Evolutionary conservation across 495 filamentous ascomycete species (phyloP).

Genomic region (Cudoniella acicularis): DNA sequence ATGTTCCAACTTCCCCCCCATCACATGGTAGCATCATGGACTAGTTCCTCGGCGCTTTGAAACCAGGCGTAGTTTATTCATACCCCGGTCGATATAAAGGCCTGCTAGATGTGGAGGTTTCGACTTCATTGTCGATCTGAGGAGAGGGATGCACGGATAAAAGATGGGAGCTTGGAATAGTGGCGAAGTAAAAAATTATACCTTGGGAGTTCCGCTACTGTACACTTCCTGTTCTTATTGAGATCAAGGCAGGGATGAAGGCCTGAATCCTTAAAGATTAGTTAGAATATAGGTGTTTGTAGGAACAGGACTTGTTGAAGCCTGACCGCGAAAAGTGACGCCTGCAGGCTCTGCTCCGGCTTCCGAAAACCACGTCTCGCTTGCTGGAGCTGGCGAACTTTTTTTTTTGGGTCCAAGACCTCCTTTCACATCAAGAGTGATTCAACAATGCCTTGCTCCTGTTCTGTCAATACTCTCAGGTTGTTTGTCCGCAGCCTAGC

Average conservation of each 20-base stretch:
- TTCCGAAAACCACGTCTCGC: too few species aligned
- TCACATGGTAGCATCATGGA: slow-evolving; percentile 20
- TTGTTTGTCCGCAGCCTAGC: slow-evolving; percentile 47
- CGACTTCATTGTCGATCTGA: background rate
- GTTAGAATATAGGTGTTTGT: too few species aligned
- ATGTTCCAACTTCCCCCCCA: background rate
- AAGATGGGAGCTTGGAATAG: background rate
- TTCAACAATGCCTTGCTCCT: slow-evolving; percentile 43
- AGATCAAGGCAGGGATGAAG: too few species aligned
- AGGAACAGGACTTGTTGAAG: too few species aligned
- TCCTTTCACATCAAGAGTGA: background rate
- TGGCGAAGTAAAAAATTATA: background rate
- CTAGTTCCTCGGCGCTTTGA: background rate
- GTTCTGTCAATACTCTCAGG: slow-evolving; percentile 40
- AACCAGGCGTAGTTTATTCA: background rate
- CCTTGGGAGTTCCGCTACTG: too few species aligned
- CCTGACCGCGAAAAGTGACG: too few species aligned
- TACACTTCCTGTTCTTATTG: too few species aligned
- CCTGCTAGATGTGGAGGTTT: background rate
- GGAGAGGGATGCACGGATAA: background rate
- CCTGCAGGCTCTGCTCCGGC: too few species aligned
- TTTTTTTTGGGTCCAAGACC: background rate
- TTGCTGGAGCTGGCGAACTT: too few species aligned
- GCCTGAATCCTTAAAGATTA: too few species aligned
- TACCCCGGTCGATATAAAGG: background rate